These are phyloP conservation scores for Cruciata laevipes DNA, from an alignment of 257 asterid genomes.

Conservation along the genomic window DNA sequence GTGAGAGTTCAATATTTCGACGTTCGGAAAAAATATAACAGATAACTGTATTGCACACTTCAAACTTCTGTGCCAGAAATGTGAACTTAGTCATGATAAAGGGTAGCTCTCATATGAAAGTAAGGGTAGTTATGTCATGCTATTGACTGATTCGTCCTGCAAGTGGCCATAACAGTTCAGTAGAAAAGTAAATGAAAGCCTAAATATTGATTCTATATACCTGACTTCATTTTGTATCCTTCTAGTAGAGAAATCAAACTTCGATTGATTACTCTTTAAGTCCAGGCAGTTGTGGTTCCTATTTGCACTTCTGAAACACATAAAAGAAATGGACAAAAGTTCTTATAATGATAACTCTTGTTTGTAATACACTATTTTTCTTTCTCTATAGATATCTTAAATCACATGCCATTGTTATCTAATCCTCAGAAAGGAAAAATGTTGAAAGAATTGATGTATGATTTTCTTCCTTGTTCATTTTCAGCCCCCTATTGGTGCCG, in stretches of 20 bases:
- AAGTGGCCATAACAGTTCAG: not conserved
- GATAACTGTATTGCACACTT: not conserved
- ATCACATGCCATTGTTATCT: not conserved
- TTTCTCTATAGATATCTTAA: not conserved
- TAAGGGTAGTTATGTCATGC: not conserved
- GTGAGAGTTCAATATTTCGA: too few relatives aligned
- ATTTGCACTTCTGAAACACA: not conserved
- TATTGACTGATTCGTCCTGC: not conserved
- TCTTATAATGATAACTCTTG: not conserved
- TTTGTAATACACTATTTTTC: not conserved
- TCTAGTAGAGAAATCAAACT: not conserved
- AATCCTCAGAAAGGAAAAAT: not conserved
- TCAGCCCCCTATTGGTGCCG: constrained; percentile 69
- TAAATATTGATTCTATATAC: not conserved
- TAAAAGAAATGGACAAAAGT: not conserved
- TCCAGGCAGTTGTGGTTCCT: not conserved
- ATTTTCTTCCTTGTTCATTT: constrained; percentile 9
- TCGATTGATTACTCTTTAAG: not conserved
- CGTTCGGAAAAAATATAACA: not conserved
- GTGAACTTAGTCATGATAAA: not conserved
- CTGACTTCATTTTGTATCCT: not conserved
- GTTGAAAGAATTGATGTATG: not conserved
- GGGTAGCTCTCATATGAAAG: not conserved
- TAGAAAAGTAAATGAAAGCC: not conserved
- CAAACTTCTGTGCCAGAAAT: not conserved